phyloP scores from a whole-genome alignment of 768 basidiomycete genomes.

The Peribolospora baueri region DNA sequence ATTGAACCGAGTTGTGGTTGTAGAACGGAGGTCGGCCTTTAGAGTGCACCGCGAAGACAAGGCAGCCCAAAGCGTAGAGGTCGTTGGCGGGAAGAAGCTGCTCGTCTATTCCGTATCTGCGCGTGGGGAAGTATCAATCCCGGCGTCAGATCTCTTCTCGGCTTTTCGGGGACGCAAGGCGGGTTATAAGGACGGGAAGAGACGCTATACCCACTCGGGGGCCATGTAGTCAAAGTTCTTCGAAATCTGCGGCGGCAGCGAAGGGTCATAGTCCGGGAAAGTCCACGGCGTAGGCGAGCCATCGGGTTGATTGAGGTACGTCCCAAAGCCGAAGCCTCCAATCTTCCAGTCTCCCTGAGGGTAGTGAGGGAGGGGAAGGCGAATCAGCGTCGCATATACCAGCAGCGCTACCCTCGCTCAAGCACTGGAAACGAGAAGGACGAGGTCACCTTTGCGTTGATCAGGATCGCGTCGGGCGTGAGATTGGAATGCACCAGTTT shows the following conservation, averaged over 20 bases:
- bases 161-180: not conserved
- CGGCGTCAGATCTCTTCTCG: not conserved
- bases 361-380: not conserved
- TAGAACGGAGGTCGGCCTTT: slow-evolving; percentile 68
- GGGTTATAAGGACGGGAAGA: not conserved
- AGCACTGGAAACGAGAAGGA: not conserved
- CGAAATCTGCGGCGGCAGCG: slow-evolving; percentile 56
- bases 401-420: not conserved
- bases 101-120: slow-evolving; percentile 84
- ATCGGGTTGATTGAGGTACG: slow-evolving; percentile 40
- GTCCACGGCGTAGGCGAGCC: slow-evolving; percentile 64
- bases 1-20: slow-evolving; percentile 32
- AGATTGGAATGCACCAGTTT: slow-evolving; percentile 80
- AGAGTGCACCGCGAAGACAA: slow-evolving; percentile 50
- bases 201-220: slow-evolving; percentile 19
- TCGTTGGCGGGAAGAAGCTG: slow-evolving; percentile 65
- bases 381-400: not conserved
- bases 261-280: slow-evolving; percentile 64
- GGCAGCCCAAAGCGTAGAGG: slow-evolving; percentile 73
- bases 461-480: slow-evolving; percentile 58
- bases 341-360: slow-evolving; percentile 92
- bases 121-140: not conserved
- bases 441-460: slow-evolving; percentile 49
- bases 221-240: slow-evolving; percentile 89
- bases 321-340: slow-evolving; percentile 65